Percentiles rank a stretch among this genome's conserved stretches.
Conservation (phyloP, 805 yeast species). For the Cyberlindnera americana region DNA sequence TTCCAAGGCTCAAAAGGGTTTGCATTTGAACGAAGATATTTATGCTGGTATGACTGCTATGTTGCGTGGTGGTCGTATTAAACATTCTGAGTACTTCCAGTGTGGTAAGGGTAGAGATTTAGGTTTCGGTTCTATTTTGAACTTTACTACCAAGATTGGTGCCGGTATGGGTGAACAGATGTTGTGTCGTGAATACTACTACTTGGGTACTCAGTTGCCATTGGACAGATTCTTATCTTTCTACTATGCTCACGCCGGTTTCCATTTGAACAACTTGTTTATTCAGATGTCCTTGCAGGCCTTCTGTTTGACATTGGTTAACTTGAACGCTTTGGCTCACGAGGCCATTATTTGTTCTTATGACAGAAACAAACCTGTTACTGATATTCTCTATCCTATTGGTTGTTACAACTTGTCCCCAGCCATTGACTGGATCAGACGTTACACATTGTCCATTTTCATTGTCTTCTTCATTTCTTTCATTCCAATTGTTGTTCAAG, state of each 20-base stretch:
- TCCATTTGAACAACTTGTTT: constrained; percentile 77
- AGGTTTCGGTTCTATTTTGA: constrained; percentile 82
- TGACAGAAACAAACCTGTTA: constrained; percentile 60
- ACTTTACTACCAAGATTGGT: constrained; percentile 84
- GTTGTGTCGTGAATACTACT: constrained; percentile 79
- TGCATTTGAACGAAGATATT: constrained; percentile 83
- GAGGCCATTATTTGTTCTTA: constrained; percentile 68
- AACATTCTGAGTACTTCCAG: constrained; percentile 83
- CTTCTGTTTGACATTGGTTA: constrained; percentile 66
- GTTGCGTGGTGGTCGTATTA: constrained; percentile 82
- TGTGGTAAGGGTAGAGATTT: constrained; percentile 91
- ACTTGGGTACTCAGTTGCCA: constrained; percentile 76
- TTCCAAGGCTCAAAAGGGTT: constrained; percentile 82
- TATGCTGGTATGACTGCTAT: constrained; percentile 86
- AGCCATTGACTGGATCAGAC: constrained; percentile 75
- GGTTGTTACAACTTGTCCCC: constrained; percentile 77
- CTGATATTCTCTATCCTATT: constrained; percentile 60
- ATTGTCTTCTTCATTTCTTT: constrained; percentile 79
- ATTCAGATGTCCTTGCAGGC: constrained; percentile 72
- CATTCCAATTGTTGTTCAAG: constrained; percentile 75
- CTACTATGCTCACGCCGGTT: constrained; percentile 85
- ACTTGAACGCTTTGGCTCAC: constrained; percentile 69
- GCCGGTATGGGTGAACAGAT: constrained; percentile 94
- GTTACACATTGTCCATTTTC: constrained; percentile 77
- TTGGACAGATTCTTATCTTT: constrained; percentile 77